Evolutionary conservation across 306 rosid genomes (phyloP), one percentile per base, ranked within the genome.

Genomic region (Delonix regia): DNA sequence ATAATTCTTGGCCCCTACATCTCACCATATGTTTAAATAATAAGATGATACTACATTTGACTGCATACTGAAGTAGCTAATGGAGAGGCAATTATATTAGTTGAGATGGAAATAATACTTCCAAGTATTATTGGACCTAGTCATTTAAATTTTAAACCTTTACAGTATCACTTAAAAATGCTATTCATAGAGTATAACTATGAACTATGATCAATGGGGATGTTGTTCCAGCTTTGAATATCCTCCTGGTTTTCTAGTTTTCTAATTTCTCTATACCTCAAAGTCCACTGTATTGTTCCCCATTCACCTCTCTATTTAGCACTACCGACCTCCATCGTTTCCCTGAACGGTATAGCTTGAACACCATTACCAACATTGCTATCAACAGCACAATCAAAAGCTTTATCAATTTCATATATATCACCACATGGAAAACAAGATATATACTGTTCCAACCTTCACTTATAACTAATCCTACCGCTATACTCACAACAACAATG

Each of bases 401-500:
- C 45, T 39, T 65, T 2, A 41, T 67, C 16, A 2, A n/a, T n/a
- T n/a, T 21, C 0, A 59, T 2, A 4, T 16, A 7, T 13, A 59
- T 47, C 11, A n/a, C n/a, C n/a, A 49, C 9, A 0, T 7, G 6
- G n/a, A 7, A 1, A 51, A n/a, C 0, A 5, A 51, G 7, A 47
- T 0, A 14, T 0, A 3, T 7, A 4, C 7, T n/a, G 19, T 19
- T 15, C 53, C 7, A 2, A 19, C 24, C 22, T 18, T 62, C 68
- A 33, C 44, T 18, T 18, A 0, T 38, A 60, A 48, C n/a, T 38
- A 48, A 55, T 55, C 15, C 25, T 57, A 91, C 96, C 91, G 68
- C 68, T 84, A 42, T 15, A 9, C 12, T 73, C 77, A 56, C 96
- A 91, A 25, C 21, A 53, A 76, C 96, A 91, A 78, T 52, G 73